These are phyloP conservation scores for Fusarium acutatum DNA, from an alignment of 2,329 filamentous ascomycete species.

Conservation along the genomic window DNA sequence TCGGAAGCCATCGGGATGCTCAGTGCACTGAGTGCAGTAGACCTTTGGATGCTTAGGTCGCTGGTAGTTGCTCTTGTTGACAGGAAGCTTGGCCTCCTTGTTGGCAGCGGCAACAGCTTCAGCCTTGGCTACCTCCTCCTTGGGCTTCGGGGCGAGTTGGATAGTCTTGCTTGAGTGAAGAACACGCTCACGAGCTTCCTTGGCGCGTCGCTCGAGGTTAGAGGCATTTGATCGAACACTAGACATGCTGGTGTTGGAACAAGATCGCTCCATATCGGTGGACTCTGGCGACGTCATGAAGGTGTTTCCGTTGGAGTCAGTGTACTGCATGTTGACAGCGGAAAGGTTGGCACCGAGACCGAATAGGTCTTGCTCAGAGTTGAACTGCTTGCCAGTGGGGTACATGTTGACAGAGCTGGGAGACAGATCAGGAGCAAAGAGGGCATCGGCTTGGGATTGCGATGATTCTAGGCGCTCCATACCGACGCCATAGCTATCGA, in stretches of 20 bases:
- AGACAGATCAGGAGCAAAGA: conserved; percentile 28
- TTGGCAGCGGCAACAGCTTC: conserved; percentile 29
- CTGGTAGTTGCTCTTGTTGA: conserved; percentile 56
- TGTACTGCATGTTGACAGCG: conserved; percentile 38
- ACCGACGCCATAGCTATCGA: conserved; percentile 44
- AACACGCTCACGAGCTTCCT: conserved; percentile 57
- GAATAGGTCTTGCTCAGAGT: conserved; percentile 46
- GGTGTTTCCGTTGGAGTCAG: conserved; percentile 42
- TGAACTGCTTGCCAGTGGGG: conserved; percentile 42
- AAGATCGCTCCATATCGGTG: conserved; percentile 57
- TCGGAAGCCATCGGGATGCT: conserved; percentile 81
- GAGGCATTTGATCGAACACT: conserved; percentile 58
- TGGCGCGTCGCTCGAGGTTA: conserved; percentile 54
- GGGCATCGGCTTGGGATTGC: conserved; percentile 46
- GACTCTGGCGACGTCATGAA: conserved; percentile 42
- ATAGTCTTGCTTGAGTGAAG: conserved; percentile 52
- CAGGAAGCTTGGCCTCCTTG: conserved; percentile 55
- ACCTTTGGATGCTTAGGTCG: conserved; percentile 77
- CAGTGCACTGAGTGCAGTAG: conserved; percentile 74
- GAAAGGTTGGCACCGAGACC: conserved; percentile 51
- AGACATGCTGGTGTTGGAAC: conserved; percentile 53
- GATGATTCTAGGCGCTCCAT: conserved; percentile 52
- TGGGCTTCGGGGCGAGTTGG: conserved; percentile 57
- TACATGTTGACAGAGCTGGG: conserved; percentile 24
- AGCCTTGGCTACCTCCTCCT: conserved; percentile 17